Base-by-base conservation (phyloP, 208 protist genomes). In the Endotrypanum monterogeii region DNA sequence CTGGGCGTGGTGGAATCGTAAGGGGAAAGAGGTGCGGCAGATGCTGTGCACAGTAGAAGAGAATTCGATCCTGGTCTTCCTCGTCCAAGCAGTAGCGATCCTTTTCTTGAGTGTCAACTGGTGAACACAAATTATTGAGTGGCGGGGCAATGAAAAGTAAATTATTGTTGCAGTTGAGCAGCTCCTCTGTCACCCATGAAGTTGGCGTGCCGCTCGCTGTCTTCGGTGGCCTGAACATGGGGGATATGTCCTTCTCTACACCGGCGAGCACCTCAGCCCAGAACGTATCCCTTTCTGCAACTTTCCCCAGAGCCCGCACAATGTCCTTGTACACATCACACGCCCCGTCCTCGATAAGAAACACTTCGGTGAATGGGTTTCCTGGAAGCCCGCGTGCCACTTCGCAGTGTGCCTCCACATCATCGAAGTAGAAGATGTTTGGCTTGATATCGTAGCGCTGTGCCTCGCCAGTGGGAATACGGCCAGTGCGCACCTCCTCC, bases 401-500 rank as follows among this genome's bases (percentile, higher is more conserved):
- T 71, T 89, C 81, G 81, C 87, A 92, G 77, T 92, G 85, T 32
- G 84, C 79, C 39, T 74, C 73, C 20, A 91, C 79, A 37, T 91
- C 86, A 39, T 94, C 90, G 83, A 94, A 94, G 74, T 88, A 90
- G 73, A 92, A 92, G 54, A 92, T 85, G 79, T 90, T 83, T 11
- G 90, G 90, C 74, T 85, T 83, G 39, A 92, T 78, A 67, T 84
- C 83, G 78, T 85, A 94, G 41, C 83, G 85, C 28, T 90, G 68
- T 11, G 86, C 87, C 61, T 89, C 87, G 54, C 83, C 82, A n/a
- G 87, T 91, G 2, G 84, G 78, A 30, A 81, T 83, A 71, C 86
- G 84, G 35, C 78, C 58, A 28, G 70, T 73, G 65, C 69, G 86
- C 30, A 87, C 85, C 69, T 89, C 76, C 23, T 91, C 82, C 16